Base-by-base conservation (phyloP, 139 green algal species). In the Marvania coccoides region DNA sequence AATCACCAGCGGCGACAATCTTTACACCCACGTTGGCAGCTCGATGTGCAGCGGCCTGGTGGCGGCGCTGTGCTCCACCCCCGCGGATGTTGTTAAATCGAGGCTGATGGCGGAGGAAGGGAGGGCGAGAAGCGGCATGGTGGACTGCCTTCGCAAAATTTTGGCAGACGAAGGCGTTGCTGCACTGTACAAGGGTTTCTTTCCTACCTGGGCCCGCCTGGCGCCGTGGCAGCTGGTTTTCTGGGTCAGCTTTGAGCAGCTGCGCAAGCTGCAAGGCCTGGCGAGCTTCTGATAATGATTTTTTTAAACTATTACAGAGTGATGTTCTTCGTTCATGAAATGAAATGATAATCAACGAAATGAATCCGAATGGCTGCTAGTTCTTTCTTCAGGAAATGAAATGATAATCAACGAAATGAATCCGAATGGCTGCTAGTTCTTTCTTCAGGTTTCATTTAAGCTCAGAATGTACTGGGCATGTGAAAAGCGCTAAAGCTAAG, bases 201-300 rank as follows among this genome's bases (percentile, higher is more conserved):
- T 85, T 2, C 84, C 84, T 10, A 90, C 83, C 1, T 90, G 84
- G 84, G 67, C 77, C 2, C 63, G 84, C 3, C 62, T 91, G 19
- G 84, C 72, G 1, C 84, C 84, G 0, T 91, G 83, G 83, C 84
- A 91, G 75, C 63, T 91, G 31, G 68, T 65, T 12, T 90, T 88
- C 56, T 88, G 81, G 82, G 61, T 81, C 2, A 61, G 14, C 0
- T 89, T 79, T 45, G 81, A 87, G 28, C 46, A 83, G 36, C 53
- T 84, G 47, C 62, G 80, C 3, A 39, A 63, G 26, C 28, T 56
- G 3, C 29, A 38, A 19, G 67, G 70, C 6, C 47, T 87, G 54
- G 58, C 35, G 2, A 37, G 48, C 39, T 85, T 85, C 30, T 85
- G 31, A 57, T 3, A 15, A 53, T 6, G 45, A 57, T n/a, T n/a